Base-by-base conservation (phyloP, 371 early-diverging fungal species). In the Capillidium rhysosporum region DNA sequence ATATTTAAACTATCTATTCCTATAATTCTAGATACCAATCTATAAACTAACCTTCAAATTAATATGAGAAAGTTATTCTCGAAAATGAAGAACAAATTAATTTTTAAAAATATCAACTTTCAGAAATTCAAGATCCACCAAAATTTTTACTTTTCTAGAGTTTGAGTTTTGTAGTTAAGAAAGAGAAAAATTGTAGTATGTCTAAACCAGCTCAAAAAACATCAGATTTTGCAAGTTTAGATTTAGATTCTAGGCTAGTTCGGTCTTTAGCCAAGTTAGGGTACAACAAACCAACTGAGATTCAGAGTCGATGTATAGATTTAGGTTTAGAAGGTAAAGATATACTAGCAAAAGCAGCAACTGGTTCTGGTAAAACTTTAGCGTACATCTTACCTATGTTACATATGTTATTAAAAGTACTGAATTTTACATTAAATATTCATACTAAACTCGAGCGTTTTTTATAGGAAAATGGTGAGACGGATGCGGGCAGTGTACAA, bases 291-390 rank as follows among this genome's bases (percentile, higher is more conserved):
- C 97, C 98, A 18, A 98, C 99, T 21, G 80, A 86, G 5, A 85
- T 99, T 20, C 98, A 99, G 68, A 72, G 82, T 7, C 80, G 81
- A 45, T 86, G 87, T 9, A 92, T 99, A 53, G 97, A 98, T 18
- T 68, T 91, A n/a, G 89, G 93, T 20, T 68, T 98, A 8, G 67
- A 84, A n/a, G 94, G 95, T 23, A 90, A 91, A 62, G 98, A 97
- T 63, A 79, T 98, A 46, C 76, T 98, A 49, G 96, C 92, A n/a
- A 76, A 89, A 55, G 97, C 98, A n/a, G 71, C 92, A 34, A 99
- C 99, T 0, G 99, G 99, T 41, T 89, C 89, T 56, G 99, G 99
- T 56, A 99, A 99, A 67, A 98, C 99, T 14, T 87, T 89, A 12
- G 92, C 98, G 0, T 99, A 96, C 72, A 76, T 87, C 48, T 64